Conservation (phyloP, 805 yeast species). For the Saturnispora sanitii region DNA sequence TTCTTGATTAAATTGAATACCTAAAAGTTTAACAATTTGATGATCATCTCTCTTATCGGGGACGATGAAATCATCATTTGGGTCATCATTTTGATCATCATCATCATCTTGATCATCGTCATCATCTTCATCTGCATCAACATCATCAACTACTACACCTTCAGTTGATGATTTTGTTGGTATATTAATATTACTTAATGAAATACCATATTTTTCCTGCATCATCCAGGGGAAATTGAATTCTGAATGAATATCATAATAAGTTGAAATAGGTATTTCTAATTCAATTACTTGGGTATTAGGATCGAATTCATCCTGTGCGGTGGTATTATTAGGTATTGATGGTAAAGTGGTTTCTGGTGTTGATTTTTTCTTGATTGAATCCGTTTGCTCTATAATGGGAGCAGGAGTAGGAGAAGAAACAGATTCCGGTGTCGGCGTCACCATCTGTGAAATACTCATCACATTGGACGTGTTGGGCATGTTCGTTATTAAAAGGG, state of each 20-base stretch:
- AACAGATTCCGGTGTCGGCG: not conserved
- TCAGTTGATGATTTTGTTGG: no score
- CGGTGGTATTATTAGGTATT: not conserved
- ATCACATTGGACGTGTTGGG: no score
- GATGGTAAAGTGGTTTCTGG: not conserved
- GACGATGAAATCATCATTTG: not conserved
- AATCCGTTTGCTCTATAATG: no score
- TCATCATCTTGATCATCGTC: conserved; percentile 24
- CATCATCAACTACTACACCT: conserved; percentile 15
- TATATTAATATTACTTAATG: conserved; percentile 35
- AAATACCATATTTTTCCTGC: conserved; percentile 74
- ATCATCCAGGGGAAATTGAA: conserved; percentile 65
- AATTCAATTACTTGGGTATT: conserved; percentile 3
- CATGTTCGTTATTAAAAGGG: no score
- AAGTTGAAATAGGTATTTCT: conserved; percentile 27
- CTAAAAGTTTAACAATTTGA: conserved; percentile 24
- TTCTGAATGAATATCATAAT: conserved; percentile 52
- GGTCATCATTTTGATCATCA: conserved; percentile 17
- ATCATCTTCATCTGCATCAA: conserved; percentile 36
- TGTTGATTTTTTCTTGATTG: not conserved
- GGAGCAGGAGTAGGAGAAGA: not conserved
- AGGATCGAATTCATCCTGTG: not conserved
- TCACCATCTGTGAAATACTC: not conserved
- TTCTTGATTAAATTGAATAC: conserved; percentile 24
- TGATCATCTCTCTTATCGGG: conserved; percentile 19